These are phyloP conservation scores for Salvia sclarea DNA, from an alignment of 305 asterid genomes.

Conservation along the genomic window DNA sequence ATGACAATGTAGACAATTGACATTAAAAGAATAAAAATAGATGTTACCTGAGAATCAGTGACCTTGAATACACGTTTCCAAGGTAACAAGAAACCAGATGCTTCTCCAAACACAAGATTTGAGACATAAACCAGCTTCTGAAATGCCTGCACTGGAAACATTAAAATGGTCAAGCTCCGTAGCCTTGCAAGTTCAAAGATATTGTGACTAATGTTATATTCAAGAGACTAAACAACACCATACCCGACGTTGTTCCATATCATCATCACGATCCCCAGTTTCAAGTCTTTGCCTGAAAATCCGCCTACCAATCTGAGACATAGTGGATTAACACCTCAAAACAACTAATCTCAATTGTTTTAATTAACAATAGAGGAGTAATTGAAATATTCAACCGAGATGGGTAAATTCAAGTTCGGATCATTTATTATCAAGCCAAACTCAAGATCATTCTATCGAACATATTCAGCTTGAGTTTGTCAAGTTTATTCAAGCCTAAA, in stretches of 20 bases:
- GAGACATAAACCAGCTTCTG: constrained; percentile 96
- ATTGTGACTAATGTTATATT: constrained; percentile 27
- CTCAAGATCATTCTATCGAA: not conserved
- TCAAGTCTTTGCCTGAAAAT: constrained; percentile 94
- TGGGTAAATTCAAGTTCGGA: not conserved
- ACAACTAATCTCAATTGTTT: constrained; percentile 11
- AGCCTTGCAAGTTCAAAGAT: constrained; percentile 24
- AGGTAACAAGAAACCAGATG: constrained; percentile 90
- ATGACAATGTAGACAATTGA: not conserved
- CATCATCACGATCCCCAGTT: constrained; percentile 88
- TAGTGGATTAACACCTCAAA: constrained; percentile 36
- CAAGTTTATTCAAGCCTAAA: not conserved
- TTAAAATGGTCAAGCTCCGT: constrained; percentile 59
- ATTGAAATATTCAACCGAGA: not conserved
- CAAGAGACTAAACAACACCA: constrained; percentile 38
- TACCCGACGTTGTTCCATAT: constrained; percentile 92
- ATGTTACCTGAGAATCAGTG: constrained; percentile 85
- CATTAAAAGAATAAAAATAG: not conserved
- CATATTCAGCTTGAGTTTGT: not conserved
- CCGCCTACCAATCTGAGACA: constrained; percentile 91
- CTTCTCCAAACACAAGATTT: constrained; percentile 94
- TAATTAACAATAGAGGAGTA: not conserved
- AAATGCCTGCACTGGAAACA: constrained; percentile 93
- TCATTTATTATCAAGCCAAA: not conserved
- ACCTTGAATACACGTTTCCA: constrained; percentile 98